Evolutionary conservation across 208 protist species (phyloP), one percentile per base, ranked within the genome.

Genomic region (Acanthamoeba lenticulata): DNA sequence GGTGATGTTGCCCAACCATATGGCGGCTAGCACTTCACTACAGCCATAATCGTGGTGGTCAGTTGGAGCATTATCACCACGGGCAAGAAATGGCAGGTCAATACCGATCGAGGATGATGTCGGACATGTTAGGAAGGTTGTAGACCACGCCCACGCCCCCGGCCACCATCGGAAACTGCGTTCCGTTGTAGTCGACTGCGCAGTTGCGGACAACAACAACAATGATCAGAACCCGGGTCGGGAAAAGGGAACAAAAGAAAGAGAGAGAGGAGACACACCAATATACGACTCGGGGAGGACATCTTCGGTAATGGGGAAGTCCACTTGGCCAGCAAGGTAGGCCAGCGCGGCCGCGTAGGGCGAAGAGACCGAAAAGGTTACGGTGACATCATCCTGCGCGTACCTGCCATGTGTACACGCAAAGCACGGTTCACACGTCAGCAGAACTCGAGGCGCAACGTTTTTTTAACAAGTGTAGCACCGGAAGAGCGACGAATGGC

Each of bases 1-100:
- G 69, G 69, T 79, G 69, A 79, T 45, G 69, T 79, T 45, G 69
- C 69, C 69, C 36, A 79, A 1, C 69, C 69, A 79, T 17, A 79
- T 79, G 34, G 36, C 69, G 5, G 69, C 36, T 17, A 79, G 69
- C 69, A 45, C 38, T n/a, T n/a, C n/a, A n/a, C n/a, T n/a, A n/a
- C n/a, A n/a, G n/a, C n/a, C n/a, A n/a, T n/a, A n/a, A n/a, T n/a
- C 38, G 69, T 79, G 38, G 34, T 79, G 69, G 29, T 1, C 55
- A 29, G 47, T 4, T n/a, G n/a, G 47, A 24, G 47, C 3, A 9
- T 9, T 55, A 24, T 55, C 3, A 55, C 0, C 0, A 55, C 21
- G 47, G n/a, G n/a, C n/a, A n/a, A n/a, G n/a, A n/a, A n/a, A n/a
- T n/a, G n/a, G n/a, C n/a, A n/a, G n/a, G n/a, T n/a, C n/a, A n/a